These are phyloP conservation scores for Naganishia onofrii DNA, from an alignment of 768 basidiomycete species.

Conservation along the genomic window DNA sequence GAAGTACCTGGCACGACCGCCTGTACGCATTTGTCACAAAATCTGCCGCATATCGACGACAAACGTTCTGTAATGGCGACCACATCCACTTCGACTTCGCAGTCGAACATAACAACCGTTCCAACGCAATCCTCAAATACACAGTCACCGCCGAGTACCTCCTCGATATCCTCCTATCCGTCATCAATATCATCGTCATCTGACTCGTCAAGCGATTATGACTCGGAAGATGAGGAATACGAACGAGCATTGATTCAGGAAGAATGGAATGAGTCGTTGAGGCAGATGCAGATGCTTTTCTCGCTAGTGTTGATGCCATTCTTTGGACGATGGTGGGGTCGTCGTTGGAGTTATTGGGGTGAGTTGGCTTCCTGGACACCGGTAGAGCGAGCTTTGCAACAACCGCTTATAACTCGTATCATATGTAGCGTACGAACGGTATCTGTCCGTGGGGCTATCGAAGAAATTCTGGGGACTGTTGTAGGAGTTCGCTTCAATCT, in stretches of 20 bases:
- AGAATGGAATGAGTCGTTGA: constrained; percentile 89
- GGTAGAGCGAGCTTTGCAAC: too few species aligned
- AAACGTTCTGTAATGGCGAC: background rate
- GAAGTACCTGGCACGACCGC: background rate
- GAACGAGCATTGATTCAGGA: constrained; percentile 61
- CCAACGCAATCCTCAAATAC: background rate
- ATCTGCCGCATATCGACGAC: background rate
- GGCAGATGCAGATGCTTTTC: constrained; percentile 77
- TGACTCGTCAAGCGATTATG: constrained; percentile 56
- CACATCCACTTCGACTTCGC: background rate
- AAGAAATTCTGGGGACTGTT: constrained; percentile 56
- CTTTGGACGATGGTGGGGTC: constrained; percentile 82
- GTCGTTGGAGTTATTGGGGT: constrained; percentile 85
- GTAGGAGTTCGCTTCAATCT: background rate
- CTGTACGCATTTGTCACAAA: background rate
- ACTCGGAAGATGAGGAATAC: constrained; percentile 69
- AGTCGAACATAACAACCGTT: background rate
- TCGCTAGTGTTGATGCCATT: constrained; percentile 78
- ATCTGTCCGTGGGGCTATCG: constrained; percentile 59
- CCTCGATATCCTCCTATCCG: constrained; percentile 25
- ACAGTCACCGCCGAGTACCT: constrained; percentile 12
- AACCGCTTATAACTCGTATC: background rate
- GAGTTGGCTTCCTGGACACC: constrained; percentile 46
- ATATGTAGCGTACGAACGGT: constrained; percentile 24
- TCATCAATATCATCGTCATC: constrained; percentile 49